A percentile compares a stretch with the other conserved stretches of the same genome.
Evolutionary conservation across 1,139 yeast genomes (phyloP).

Genomic region (Yamadazyma atmosphaerica): DNA sequence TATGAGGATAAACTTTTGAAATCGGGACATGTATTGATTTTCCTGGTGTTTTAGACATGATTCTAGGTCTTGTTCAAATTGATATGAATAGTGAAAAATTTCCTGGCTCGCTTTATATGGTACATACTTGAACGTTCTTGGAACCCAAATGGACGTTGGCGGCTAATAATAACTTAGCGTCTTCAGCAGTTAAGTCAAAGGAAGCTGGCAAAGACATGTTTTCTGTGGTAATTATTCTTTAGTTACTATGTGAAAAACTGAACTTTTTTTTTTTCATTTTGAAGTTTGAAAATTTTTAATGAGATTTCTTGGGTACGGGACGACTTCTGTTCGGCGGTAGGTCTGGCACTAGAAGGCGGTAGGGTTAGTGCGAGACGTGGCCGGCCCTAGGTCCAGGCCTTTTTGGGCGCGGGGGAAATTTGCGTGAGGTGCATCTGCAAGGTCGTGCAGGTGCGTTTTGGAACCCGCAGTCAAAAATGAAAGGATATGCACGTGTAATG

Average conservation of each 20-base stretch:
- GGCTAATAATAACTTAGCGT: slow-evolving; percentile 99
- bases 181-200: slow-evolving; percentile 94
- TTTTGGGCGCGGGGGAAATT: no score
- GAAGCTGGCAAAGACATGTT: slow-evolving; percentile 86
- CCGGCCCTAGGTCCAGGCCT: no score
- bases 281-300: slow-evolving; percentile 14
- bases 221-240: slow-evolving; percentile 5
- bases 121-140: slow-evolving; percentile 97
- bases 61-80: no score
- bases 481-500: no score
- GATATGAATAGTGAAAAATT: not conserved
- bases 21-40: no score
- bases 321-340: not conserved
- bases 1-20: no score
- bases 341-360: not conserved
- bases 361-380: no score
- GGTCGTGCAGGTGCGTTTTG: no score
- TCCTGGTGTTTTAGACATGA: no score
- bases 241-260: slow-evolving; percentile 4
- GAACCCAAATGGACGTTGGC: slow-evolving; percentile 99
- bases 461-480: not conserved
- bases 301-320: slow-evolving; percentile 6
- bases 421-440: no score
- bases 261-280: slow-evolving; percentile 3
- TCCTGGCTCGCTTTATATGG: not conserved